Conservation (phyloP, 2,329 filamentous ascomycete species). For the Trichoderma endophyticum region DNA sequence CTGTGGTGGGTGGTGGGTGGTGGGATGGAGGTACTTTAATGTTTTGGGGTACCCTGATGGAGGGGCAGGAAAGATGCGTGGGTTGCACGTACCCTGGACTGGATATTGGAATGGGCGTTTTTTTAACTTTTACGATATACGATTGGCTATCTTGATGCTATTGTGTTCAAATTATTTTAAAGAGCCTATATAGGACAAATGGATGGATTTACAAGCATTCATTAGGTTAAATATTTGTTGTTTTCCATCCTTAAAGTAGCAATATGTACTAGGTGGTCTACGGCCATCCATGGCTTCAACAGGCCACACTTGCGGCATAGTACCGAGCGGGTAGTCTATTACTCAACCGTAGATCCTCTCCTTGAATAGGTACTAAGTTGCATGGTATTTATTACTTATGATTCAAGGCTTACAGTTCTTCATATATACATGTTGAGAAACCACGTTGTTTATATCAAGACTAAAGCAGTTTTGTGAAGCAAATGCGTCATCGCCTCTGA, state of each 20-base stretch:
- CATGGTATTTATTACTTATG: accelerated
- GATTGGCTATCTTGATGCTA: not conserved
- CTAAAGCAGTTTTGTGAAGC: not conserved
- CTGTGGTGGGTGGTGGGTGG: not conserved
- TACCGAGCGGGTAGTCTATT: too few species aligned
- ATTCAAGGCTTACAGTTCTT: not conserved
- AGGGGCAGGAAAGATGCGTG: not conserved
- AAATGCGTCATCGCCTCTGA: not conserved
- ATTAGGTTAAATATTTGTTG: accelerated
- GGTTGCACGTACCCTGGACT: not conserved
- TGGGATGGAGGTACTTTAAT: not conserved
- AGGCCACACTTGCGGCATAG: too few species aligned
- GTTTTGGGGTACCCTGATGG: not conserved
- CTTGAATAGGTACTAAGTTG: too few species aligned
- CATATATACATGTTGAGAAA: not conserved
- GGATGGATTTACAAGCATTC: not conserved
- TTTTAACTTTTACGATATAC: not conserved
- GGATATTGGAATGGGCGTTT: not conserved
- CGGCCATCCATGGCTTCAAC: too few species aligned
- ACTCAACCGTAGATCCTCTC: too few species aligned
- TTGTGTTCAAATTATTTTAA: not conserved
- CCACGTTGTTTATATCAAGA: not conserved
- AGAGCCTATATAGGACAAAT: not conserved
- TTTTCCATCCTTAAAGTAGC: not conserved
- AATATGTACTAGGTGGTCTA: not conserved